These are phyloP conservation scores for Tubosaeta sp. DNA, from an alignment of 768 basidiomycete species.

Conservation along the genomic window DNA sequence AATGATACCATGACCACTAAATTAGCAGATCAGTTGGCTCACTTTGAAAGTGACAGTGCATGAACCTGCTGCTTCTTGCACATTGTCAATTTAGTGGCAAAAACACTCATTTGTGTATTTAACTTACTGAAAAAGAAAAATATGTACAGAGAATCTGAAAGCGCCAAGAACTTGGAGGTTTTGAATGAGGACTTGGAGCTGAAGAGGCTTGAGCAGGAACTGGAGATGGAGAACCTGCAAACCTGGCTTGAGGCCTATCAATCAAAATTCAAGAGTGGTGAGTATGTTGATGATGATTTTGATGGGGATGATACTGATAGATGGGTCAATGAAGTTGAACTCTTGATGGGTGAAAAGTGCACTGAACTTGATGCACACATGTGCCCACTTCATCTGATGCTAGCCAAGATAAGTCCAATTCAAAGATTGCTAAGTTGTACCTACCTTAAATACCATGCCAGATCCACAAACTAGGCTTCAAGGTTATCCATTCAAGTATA, in stretches of 20 bases:
- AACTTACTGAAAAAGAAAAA: constrained; percentile 12
- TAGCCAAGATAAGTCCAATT: constrained; percentile 9
- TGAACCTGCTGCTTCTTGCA: constrained; percentile 19
- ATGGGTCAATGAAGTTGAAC: constrained; percentile 16
- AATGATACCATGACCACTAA: neutral
- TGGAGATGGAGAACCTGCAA: neutral
- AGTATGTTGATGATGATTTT: neutral
- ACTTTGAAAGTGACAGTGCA: neutral
- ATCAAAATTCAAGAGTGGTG: neutral
- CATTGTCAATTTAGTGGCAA: constrained; percentile 30
- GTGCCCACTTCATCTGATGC: neutral
- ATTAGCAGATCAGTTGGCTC: neutral
- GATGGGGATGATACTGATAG: neutral
- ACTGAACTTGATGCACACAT: constrained; percentile 10
- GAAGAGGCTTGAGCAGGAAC: neutral
- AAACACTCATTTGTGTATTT: constrained; percentile 31
- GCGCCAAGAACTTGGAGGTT: too few species aligned
- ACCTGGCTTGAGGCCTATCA: neutral
- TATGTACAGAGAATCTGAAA: too few species aligned
- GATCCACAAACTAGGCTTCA: constrained; percentile 12
- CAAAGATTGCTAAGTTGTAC: neutral
- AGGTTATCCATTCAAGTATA: too few species aligned
- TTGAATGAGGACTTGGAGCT: neutral
- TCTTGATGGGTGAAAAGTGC: constrained; percentile 12
- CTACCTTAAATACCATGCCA: neutral